Evolutionary conservation across 805 yeast species (phyloP), one percentile per base, ranked within the genome.

Genomic region (Candida arabinofermentans): DNA sequence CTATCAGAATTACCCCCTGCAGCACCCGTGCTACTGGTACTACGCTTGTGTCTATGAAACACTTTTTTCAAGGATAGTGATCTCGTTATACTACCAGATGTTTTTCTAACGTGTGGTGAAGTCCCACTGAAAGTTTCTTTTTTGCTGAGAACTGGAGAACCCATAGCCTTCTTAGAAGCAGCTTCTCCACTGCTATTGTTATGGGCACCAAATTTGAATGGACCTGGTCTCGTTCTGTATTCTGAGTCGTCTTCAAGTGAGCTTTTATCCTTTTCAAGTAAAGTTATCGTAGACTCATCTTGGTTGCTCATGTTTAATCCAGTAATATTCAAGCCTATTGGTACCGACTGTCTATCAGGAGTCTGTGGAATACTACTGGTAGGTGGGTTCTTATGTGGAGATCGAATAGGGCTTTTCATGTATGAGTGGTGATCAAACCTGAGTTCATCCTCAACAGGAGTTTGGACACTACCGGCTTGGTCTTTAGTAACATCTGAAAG

Each of bases 21-120:
- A n/a, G 27, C 48, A 12, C 43, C 45, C 1, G 51, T 35, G 17
- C 54, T 50, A 39, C 56, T 53, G 5, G 43, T 40, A 32, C 54
- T 49, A 38, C 59, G 58, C 40, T 53, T 56, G 43, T 60, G 63
- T 29, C 65, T 52, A 29, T 47, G 45, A 34, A 50, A 51, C 7
- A 49, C 54, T 17, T 47, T 51, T 30, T 48, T 52, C 19, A 58
- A 43, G 1, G 59, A 54, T 21, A 57, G 36, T 3, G 59, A 50
- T 34, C 61, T 48, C 8, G 54, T 42, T 16, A 57, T 36, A 12
- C 51, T 51, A 7, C 48, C 52, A 3, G 55, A 44, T 22, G 50
- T 36, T 41, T 54, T 53, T 18, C 50, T 55, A 37, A 26, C 49
- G 52, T 5, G 43, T 34, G 44, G 40, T 32, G 44, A 27, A 12